phyloP scores from a whole-genome alignment of 2,329 filamentous ascomycete species.

The Leptoxyphium fumago region DNA sequence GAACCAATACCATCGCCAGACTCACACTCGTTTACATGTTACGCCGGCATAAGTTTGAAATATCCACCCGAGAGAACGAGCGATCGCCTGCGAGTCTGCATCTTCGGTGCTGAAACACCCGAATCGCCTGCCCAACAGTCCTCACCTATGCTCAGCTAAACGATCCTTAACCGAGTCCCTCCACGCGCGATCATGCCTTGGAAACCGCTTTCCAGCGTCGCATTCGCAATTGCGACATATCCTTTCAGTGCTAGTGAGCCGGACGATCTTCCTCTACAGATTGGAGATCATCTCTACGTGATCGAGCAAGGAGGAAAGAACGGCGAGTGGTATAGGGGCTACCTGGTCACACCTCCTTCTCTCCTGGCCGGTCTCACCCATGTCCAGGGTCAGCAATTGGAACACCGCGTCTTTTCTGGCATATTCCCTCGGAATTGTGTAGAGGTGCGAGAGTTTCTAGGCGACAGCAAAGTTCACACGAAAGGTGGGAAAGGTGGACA shows the following conservation, averaged over 20 bases:
- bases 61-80: no score
- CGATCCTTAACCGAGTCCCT: neutral
- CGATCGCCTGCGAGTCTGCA: no score
- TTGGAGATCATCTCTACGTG: conserved; percentile 96
- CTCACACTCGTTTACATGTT: no score
- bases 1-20: no score
- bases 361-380: conserved; percentile 83
- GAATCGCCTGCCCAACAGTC: no score
- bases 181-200: conserved; percentile 56
- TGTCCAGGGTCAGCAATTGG: conserved; percentile 79
- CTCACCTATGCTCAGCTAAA: neutral
- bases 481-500: neutral
- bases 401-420: conserved; percentile 94
- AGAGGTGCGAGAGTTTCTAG: conserved; percentile 82
- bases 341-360: conserved; percentile 86
- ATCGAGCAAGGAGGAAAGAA: conserved; percentile 83
- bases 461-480: conserved; percentile 43
- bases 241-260: conserved; percentile 78
- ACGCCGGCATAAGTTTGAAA: no score
- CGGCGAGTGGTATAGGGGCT: conserved; percentile 86
- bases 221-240: conserved; percentile 91
- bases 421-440: conserved; percentile 94
- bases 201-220: conserved; percentile 91
- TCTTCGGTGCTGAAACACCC: no score
- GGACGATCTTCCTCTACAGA: conserved; percentile 87